These are phyloP conservation scores for Colletotrichum melonis DNA, from an alignment of 2,329 filamentous ascomycete genomes.

Conservation along the genomic window DNA sequence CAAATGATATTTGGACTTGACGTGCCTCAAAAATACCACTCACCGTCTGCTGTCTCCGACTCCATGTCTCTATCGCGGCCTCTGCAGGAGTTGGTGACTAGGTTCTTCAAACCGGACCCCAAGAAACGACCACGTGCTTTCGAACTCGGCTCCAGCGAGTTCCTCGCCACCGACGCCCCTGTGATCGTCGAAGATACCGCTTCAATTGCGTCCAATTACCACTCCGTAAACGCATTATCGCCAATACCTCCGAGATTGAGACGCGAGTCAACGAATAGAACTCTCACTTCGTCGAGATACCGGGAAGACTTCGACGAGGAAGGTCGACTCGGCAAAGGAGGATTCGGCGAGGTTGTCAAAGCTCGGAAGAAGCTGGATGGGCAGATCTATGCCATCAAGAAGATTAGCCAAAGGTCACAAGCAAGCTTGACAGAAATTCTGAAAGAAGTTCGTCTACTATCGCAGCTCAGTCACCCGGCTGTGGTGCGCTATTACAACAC, in stretches of 20 bases:
- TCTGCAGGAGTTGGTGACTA: slow-evolving; percentile 82
- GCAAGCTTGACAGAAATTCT: slow-evolving; percentile 84
- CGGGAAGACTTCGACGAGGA: slow-evolving; percentile 91
- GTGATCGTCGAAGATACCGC: slow-evolving; percentile 62
- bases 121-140: slow-evolving; percentile 90
- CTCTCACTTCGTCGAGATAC: slow-evolving; percentile 77
- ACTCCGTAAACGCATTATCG: slow-evolving; percentile 55
- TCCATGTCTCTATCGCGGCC: slow-evolving; percentile 78
- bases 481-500: slow-evolving; percentile 94
- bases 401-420: slow-evolving; percentile 86
- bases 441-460: slow-evolving; percentile 88
- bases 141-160: slow-evolving; percentile 73
- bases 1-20: slow-evolving; percentile 94
- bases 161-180: slow-evolving; percentile 73
- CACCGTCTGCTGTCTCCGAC: slow-evolving; percentile 79
- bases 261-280: slow-evolving; percentile 70
- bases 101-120: slow-evolving; percentile 86
- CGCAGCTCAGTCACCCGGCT: slow-evolving; percentile 89
- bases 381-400: slow-evolving; percentile 95
- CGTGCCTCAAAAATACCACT: slow-evolving; percentile 80
- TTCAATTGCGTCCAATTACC: slow-evolving; percentile 51
- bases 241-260: slow-evolving; percentile 63
- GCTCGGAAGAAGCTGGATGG: slow-evolving; percentile 91
- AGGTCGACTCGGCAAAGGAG: slow-evolving; percentile 88
- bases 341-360: slow-evolving; percentile 96